Evolutionary conservation across 495 filamentous ascomycete genomes (phyloP).

Genomic region (Talaromyces ruber): DNA sequence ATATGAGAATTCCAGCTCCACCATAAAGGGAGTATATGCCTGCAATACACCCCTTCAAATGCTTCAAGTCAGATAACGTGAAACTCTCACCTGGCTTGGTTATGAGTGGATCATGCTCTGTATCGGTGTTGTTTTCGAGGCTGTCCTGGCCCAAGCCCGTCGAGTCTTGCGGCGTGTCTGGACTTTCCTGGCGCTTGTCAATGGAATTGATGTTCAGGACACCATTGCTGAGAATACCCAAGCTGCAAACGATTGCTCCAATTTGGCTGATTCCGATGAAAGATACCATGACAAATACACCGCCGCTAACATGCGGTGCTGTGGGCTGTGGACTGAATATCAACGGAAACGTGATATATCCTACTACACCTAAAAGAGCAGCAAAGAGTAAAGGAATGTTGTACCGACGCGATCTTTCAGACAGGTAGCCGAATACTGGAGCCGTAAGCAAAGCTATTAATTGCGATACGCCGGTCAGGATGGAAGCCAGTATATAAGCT

Average conservation of each 20-base stretch:
- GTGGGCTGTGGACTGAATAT: conserved; percentile 63
- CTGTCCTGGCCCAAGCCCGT: conserved; percentile 8
- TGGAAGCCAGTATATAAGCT: conserved; percentile 78
- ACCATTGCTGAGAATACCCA: conserved; percentile 74
- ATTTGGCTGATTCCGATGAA: conserved; percentile 87
- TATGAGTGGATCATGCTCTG: conserved; percentile 29
- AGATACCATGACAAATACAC: conserved; percentile 66
- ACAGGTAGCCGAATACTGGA: conserved; percentile 76
- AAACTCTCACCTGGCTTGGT: neutral
- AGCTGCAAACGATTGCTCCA: conserved; percentile 85
- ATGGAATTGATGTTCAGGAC: conserved; percentile 44
- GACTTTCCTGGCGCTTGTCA: conserved; percentile 19
- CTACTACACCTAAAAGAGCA: conserved; percentile 60
- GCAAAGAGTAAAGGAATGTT: conserved; percentile 69
- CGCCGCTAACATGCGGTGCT: conserved; percentile 45
- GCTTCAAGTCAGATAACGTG: conserved; percentile 12
- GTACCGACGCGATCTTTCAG: conserved; percentile 49
- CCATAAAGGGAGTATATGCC: conserved; percentile 88
- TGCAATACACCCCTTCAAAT: conserved; percentile 87
- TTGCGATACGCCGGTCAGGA: conserved; percentile 81
- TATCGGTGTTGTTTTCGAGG: conserved; percentile 8
- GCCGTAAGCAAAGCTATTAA: conserved; percentile 77
- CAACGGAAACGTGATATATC: conserved; percentile 65
- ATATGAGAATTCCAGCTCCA: conserved; percentile 79
- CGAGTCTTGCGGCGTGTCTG: neutral